Base-by-base conservation (phyloP, 345 rosid species). In the Populus euphratica region DNA sequence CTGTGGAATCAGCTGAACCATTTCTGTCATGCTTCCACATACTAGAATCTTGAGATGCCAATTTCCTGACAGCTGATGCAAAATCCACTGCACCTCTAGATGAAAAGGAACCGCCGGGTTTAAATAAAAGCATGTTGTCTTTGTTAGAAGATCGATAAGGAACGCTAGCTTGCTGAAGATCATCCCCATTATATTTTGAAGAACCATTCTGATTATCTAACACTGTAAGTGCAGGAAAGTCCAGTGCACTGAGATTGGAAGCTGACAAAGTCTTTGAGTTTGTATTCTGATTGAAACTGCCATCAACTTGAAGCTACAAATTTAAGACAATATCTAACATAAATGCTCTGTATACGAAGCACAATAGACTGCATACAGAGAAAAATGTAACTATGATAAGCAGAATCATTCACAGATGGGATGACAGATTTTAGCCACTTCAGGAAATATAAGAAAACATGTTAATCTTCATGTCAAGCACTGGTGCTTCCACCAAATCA, bases 11-110 rank as follows among this genome's bases (percentile, higher is more conserved):
- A 62, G 85, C 85, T 67, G 97, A 88, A 79, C 90, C 90, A 73
- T 89, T 93, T 80, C 91, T 86, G 29, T 89, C 98, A 74, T 89
- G 90, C 84, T 96, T 96, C 97, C 98, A 93, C 63, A 89, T 76
- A 80, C 90, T 89, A 77, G 97, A 86, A 85, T 94, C 99, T 75
- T 86, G 95, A 35, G 94, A 81, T 75, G 97, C 89, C 86, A 90
- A 76, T 85, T 96, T 96, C 89, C 90, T 88, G 84, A 92, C 99
- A 71, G 97, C 97, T 74, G 99, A 89, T 68, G 95, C 97, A 80
- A 91, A 96, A 88, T 96, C 97, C 65, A 78, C 66, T 7, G 97
- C 82, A 70, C 91, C 91, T 78, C 90, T 84, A 68, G 89, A 84
- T 73, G 89, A 85, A 73, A 80, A 73, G 9, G 93, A 84, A 35